Conservation (phyloP, 306 rosid species). For the Cucumis hystrix region DNA sequence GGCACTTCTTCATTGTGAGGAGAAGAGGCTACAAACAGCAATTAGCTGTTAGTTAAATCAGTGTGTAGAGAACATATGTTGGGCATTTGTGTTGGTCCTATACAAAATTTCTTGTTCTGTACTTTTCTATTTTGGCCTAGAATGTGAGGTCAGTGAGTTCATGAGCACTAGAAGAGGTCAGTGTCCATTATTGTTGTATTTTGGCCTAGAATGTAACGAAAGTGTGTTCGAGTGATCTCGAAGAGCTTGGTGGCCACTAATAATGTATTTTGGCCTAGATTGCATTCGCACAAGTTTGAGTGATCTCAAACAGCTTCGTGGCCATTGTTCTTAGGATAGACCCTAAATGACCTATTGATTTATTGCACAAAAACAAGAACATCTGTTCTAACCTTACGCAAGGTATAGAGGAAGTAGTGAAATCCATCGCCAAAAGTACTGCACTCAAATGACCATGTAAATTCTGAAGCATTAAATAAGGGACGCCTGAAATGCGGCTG, state of each 20-base stretch:
- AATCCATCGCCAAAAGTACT: conserved; percentile 79
- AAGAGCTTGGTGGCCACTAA: not conserved
- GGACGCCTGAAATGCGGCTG: conserved; percentile 96
- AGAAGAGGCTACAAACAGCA: not conserved
- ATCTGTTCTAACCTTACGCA: conserved; percentile 59
- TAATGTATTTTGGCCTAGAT: not conserved
- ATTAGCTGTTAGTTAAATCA: not conserved
- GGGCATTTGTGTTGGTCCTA: not conserved
- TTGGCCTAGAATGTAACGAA: not conserved
- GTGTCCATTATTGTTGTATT: not conserved
- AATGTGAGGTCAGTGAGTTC: not conserved
- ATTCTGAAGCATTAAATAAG: conserved; percentile 54
- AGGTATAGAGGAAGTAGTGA: conserved; percentile 69
- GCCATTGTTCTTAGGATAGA: not conserved
- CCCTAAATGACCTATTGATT: too few relatives aligned
- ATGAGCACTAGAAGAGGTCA: not conserved
- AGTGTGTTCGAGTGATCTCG: not conserved
- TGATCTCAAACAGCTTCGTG: not conserved
- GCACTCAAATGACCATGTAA: conserved; percentile 88
- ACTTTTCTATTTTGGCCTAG: not conserved
- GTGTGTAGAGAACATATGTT: not conserved
- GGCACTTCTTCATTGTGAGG: not conserved
- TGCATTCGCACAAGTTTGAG: not conserved
- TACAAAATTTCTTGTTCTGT: too few relatives aligned
- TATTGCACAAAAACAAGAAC: not conserved